Evolutionary conservation across 2,329 filamentous ascomycete species (phyloP).

Genomic region (Aspergillus clavatus): DNA sequence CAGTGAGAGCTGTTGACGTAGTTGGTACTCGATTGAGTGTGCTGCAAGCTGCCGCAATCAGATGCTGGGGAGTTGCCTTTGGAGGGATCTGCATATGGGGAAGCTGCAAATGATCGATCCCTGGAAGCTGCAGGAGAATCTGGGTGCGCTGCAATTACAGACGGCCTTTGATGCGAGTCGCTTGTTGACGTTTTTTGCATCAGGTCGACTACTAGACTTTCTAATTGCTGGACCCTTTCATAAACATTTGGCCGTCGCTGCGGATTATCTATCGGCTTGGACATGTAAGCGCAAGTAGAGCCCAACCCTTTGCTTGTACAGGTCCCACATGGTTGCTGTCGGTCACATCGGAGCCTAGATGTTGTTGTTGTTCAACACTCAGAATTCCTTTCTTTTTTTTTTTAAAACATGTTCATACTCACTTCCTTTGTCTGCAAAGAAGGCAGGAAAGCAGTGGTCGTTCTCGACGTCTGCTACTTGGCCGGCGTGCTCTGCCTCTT

Average conservation of each 20-base stretch:
- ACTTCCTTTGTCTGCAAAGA: constrained; percentile 29
- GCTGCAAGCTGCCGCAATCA: not conserved
- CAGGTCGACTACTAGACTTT: constrained; percentile 3
- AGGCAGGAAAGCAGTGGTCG: constrained; percentile 28
- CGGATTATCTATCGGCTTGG: not conserved
- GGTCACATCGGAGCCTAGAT: constrained; percentile 53
- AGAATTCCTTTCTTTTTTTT: too few relatives aligned
- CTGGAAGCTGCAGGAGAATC: not conserved
- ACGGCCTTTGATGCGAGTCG: not conserved
- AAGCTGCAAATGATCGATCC: not conserved
- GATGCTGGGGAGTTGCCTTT: not conserved
- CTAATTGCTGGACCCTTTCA: constrained; percentile 17
- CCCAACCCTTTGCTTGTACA: constrained; percentile 47
- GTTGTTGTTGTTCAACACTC: not conserved
- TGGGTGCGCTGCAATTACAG: not conserved
- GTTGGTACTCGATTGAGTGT: not conserved
- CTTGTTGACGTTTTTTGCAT: not conserved
- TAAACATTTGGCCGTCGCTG: constrained; percentile 47
- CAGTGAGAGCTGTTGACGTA: constrained; percentile 2
- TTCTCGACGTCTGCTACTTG: constrained; percentile 17
- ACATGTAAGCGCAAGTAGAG: constrained; percentile 50
- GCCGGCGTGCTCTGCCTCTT: not conserved
- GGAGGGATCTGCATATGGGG: not conserved
- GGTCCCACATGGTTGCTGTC: constrained; percentile 53
- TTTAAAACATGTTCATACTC: too few relatives aligned